These are phyloP conservation scores for Diaporthe vaccinii DNA, from an alignment of 2,329 filamentous ascomycete species.

Conservation along the genomic window DNA sequence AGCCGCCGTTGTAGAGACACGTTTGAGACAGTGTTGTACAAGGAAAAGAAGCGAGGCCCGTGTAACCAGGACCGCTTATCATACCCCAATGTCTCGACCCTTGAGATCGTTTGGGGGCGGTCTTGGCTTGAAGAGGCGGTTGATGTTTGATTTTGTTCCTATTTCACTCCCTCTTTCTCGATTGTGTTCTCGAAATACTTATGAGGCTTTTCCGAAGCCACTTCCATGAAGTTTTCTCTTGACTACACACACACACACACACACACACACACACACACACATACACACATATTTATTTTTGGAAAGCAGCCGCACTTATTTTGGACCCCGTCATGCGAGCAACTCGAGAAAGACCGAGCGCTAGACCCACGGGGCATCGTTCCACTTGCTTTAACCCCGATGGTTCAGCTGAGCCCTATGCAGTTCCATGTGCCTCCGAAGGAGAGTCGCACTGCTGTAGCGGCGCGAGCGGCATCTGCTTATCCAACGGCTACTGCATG, in stretches of 20 bases:
- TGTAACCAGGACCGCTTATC: background rate
- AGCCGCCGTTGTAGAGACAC: conserved; percentile 2
- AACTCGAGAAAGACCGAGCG: background rate
- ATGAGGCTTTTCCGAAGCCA: background rate
- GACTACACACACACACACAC: background rate
- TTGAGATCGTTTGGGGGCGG: conserved; percentile 1
- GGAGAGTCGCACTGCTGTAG: conserved; percentile 27
- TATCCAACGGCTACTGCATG: conserved; percentile 34
- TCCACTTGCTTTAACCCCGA: conserved; percentile 5
- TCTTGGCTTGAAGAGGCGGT: background rate
- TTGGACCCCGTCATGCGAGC: background rate
- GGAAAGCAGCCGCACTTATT: background rate
- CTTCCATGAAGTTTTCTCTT: background rate
- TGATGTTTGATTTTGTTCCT: background rate
- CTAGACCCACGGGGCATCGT: background rate
- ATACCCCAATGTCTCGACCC: background rate
- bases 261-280: background rate
- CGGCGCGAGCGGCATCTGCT: background rate
- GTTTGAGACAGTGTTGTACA: conserved; percentile 8
- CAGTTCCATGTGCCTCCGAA: conserved; percentile 15
- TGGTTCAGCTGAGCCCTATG: background rate
- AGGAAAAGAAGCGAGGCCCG: background rate
- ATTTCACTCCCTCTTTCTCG: background rate
- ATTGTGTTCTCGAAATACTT: too few species aligned
- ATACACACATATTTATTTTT: background rate